phyloP scores from a whole-genome alignment of 1,284 basidiomycete genomes.

The Lentinus polychrous region DNA sequence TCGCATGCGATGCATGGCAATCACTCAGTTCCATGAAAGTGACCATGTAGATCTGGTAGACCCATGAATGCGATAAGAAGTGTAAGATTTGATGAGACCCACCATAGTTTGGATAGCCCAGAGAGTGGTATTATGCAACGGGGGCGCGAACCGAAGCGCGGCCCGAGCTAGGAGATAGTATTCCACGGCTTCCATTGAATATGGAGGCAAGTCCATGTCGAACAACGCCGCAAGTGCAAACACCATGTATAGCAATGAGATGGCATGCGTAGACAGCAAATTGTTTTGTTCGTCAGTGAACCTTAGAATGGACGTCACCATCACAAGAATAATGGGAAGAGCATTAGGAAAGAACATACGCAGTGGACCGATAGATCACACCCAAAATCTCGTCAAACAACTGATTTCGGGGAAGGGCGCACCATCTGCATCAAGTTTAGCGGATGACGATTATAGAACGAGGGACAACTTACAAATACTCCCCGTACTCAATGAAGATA shows the following conservation, averaged over 20 bases:
- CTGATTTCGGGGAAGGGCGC: conserved; percentile 24
- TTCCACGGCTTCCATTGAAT: conserved; percentile 45
- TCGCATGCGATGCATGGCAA: conserved; percentile 32
- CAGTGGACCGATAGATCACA: conserved; percentile 35
- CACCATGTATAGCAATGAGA: conserved; percentile 50
- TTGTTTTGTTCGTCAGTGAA: conserved; percentile 6
- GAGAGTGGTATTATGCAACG: conserved; percentile 41
- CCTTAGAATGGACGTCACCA: background rate
- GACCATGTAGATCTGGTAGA: conserved; percentile 46
- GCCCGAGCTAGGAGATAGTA: conserved; percentile 51
- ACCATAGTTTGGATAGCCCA: conserved; percentile 47
- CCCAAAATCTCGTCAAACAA: conserved; percentile 44
- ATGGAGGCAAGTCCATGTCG: conserved; percentile 36
- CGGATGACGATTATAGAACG: background rate
- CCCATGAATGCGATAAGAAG: conserved; percentile 4
- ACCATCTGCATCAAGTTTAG: conserved; percentile 7
- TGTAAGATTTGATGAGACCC: conserved; percentile 14
- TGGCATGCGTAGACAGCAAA: conserved; percentile 30
- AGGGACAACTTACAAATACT: conserved; percentile 35
- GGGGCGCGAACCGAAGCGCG: conserved; percentile 39
- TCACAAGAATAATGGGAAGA: background rate
- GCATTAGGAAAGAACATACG: conserved; percentile 22
- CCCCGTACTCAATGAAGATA: conserved; percentile 46
- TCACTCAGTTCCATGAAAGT: conserved; percentile 55
- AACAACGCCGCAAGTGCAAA: conserved; percentile 36